Evolutionary conservation across 2,329 filamentous ascomycete species (phyloP), one percentile per base, ranked within the genome.

Genomic region (Berkeleyomyces basicola): DNA sequence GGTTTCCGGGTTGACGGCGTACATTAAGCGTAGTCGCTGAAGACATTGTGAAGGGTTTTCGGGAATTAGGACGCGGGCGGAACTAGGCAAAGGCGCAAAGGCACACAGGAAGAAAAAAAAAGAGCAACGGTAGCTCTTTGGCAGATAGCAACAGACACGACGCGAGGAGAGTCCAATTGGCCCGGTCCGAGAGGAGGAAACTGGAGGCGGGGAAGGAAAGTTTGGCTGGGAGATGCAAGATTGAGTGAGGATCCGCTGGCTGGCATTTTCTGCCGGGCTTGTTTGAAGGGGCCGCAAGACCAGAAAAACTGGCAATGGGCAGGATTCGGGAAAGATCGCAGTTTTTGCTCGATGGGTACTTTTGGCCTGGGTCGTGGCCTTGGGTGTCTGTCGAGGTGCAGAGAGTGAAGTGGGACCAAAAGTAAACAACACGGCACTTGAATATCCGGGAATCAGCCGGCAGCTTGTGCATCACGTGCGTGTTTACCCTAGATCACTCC

Each of bases 251-350:
- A 64, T 64, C 51, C 58, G 59, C 59, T 61, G 51, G 44, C 31
- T 59, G 16, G 40, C 46, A 59, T 57, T 64, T 64, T 58, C 49
- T 43, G 33, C 16, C 36, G 33, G 23, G 31, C 58, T 46, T 53
- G 31, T 69, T 73, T 74, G 72, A 76, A 77, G 77, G 76, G 74
- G 72, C 74, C 71, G 72, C 72, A 69, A 4, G 73, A 71, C 68
- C 67, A 68, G 70, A 74, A 72, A 72, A 70, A 63, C 70, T 69
- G 72, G 68, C 68, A 71, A 71, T 49, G 70, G 71, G 67, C 69
- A 69, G 70, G 53, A 64, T 62, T 76, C 74, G 74, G 75, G 74
- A 76, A 76, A 77, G 76, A 72, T 76, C 74, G 75, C 74, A 74
- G 72, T 72, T 75, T 75, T 74, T 72, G 71, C 69, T 67, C 65